These are phyloP conservation scores for Penicillium sp. DNA, from an alignment of 2,329 filamentous ascomycete species.

Conservation along the genomic window DNA sequence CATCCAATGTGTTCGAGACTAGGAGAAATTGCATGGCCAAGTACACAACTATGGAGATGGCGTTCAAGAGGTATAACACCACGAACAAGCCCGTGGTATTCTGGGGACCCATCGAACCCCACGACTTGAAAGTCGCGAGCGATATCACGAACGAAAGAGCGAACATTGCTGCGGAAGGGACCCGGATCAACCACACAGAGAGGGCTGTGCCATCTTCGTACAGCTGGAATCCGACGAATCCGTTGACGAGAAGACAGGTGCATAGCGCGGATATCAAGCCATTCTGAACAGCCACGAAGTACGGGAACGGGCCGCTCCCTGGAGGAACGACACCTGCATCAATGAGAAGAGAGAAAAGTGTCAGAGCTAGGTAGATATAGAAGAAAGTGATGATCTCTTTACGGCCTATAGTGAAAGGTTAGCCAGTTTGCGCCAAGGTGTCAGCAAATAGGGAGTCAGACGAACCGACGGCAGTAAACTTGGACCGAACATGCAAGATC, in stretches of 20 bases:
- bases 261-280: conserved; percentile 82
- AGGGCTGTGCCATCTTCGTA: conserved; percentile 95
- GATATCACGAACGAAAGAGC: conserved; percentile 82
- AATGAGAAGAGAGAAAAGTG: conserved; percentile 82
- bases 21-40: conserved; percentile 83
- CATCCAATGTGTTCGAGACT: conserved; percentile 84
- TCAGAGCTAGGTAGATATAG: conserved; percentile 91
- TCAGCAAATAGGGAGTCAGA: conserved; percentile 7
- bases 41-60: conserved; percentile 81
- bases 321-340: conserved; percentile 91
- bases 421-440: conserved; percentile 4
- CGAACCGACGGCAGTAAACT: conserved; percentile 96
- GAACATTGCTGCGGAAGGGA: conserved; percentile 78
- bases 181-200: conserved; percentile 87
- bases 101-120: conserved; percentile 79
- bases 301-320: conserved; percentile 76
- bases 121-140: conserved; percentile 87
- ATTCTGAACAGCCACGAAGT: conserved; percentile 85
- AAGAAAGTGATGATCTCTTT: conserved; percentile 86
- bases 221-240: conserved; percentile 96
- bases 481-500: conserved; percentile 94
- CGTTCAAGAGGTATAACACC: conserved; percentile 88
- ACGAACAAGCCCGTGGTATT: conserved; percentile 89
- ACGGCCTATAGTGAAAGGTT: conserved; percentile 49
- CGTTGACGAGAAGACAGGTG: conserved; percentile 90